These are phyloP conservation scores for Picochlorum sp. DNA, from an alignment of 139 green algal species.

Conservation along the genomic window DNA sequence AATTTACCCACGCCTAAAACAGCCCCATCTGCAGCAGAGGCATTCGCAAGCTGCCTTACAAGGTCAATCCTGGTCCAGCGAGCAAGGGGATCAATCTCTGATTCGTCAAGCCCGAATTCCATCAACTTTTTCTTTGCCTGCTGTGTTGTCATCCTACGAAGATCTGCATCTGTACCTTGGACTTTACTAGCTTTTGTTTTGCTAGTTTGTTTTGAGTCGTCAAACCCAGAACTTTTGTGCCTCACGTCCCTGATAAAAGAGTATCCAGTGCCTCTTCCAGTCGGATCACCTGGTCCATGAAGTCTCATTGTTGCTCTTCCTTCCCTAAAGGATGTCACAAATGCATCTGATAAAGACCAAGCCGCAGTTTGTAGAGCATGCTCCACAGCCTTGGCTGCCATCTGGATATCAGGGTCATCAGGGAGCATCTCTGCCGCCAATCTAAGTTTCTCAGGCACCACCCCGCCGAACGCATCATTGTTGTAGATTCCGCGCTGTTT, in stretches of 20 bases:
- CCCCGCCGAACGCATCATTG: not conserved
- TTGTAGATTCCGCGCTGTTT: slow-evolving; percentile 5
- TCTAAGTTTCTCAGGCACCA: slow-evolving; percentile 26
- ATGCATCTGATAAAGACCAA: slow-evolving; percentile 54
- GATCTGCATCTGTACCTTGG: slow-evolving; percentile 60
- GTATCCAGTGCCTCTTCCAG: slow-evolving; percentile 58
- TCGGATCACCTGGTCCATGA: slow-evolving; percentile 55
- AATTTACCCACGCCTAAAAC: slow-evolving; percentile 28
- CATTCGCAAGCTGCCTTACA: slow-evolving; percentile 46
- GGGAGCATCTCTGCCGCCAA: slow-evolving; percentile 48
- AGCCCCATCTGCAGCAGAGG: slow-evolving; percentile 29
- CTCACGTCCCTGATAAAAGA: slow-evolving; percentile 44
- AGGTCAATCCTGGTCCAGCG: slow-evolving; percentile 18
- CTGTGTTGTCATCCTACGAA: slow-evolving; percentile 60
- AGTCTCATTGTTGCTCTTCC: slow-evolving; percentile 27
- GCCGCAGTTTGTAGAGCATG: slow-evolving; percentile 22
- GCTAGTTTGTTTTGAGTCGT: slow-evolving; percentile 18
- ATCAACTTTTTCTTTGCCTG: slow-evolving; percentile 40
- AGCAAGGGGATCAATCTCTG: slow-evolving; percentile 15
- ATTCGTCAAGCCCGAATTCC: slow-evolving; percentile 31
- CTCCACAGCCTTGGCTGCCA: slow-evolving; percentile 20
- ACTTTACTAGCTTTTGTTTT: slow-evolving; percentile 33
- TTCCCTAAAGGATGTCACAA: slow-evolving; percentile 38
- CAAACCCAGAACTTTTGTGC: slow-evolving; percentile 13
- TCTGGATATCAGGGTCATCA: slow-evolving; percentile 16